Percentiles rank a stretch among this genome's conserved stretches.
Evolutionary conservation across 2,329 filamentous ascomycete species (phyloP).

Genomic region (Thielaviopsis euricoi): DNA sequence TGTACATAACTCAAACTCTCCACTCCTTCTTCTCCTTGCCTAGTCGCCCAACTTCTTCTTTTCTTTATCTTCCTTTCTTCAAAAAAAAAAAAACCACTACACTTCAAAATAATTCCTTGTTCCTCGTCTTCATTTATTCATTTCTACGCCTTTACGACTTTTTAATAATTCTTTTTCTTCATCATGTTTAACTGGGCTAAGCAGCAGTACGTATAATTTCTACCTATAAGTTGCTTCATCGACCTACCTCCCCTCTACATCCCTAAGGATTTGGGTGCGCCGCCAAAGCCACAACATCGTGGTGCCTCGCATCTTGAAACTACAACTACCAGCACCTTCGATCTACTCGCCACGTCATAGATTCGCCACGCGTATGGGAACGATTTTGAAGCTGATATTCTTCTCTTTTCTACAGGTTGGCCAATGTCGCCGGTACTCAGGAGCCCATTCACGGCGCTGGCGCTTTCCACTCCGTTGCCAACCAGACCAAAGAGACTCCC

Average conservation of each 20-base stretch:
- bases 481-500: conserved; percentile 60
- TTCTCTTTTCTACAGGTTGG: conserved; percentile 30
- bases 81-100: not conserved
- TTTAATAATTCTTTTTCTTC: conserved; percentile 12
- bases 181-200: conserved; percentile 91
- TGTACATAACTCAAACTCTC: conserved; percentile 2
- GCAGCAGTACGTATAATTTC: conserved; percentile 49
- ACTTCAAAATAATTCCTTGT: not conserved
- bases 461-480: conserved; percentile 71
- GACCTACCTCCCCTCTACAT: conserved; percentile 7
- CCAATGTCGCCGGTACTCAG: conserved; percentile 81
- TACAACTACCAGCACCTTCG: not conserved
- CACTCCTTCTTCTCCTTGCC: conserved; percentile 3
- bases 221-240: conserved; percentile 8
- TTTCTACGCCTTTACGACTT: conserved; percentile 1
- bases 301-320: not conserved
- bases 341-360: not conserved
- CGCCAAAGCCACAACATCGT: not conserved
- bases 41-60: not conserved
- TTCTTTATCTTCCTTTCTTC: conserved; percentile 6
- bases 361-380: not conserved
- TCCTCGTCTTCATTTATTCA: conserved; percentile 1
- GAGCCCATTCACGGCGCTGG: conserved; percentile 88
- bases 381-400: conserved; percentile 1
- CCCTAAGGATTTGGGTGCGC: conserved; percentile 15